phyloP scores from a whole-genome alignment of 306 rosid species.

The Prunus armeniaca region DNA sequence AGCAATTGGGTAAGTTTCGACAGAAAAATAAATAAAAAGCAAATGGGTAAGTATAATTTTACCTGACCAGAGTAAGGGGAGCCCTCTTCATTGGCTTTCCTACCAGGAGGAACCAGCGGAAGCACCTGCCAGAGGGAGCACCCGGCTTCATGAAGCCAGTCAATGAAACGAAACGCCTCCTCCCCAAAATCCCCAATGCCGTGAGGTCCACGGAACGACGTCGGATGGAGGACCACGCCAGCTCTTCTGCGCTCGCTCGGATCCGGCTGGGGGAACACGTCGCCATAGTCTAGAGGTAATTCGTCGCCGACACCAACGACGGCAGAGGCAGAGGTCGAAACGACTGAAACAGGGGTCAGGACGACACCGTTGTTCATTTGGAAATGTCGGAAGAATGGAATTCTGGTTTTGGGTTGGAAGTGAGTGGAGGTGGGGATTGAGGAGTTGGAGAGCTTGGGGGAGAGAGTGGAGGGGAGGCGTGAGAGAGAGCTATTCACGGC shows the following conservation, averaged over 20 bases:
- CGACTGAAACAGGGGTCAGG: neutral
- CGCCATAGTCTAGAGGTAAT: constrained; percentile 57
- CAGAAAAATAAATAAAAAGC: neutral
- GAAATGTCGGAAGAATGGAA: neutral
- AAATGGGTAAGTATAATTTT: neutral
- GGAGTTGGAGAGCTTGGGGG: constrained; percentile 9
- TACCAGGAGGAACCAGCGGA: constrained; percentile 96
- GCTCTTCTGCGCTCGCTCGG: constrained; percentile 65
- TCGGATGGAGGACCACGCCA: constrained; percentile 85
- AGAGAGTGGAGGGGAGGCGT: constrained; percentile 9
- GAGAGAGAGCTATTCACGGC: constrained; percentile 17
- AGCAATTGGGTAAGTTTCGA: too few species aligned
- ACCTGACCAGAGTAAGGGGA: constrained; percentile 68
- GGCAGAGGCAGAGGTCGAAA: neutral
- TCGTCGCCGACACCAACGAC: constrained; percentile 38
- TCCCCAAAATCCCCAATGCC: constrained; percentile 89
- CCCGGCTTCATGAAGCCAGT: constrained; percentile 77
- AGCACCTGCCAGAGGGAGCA: constrained; percentile 95
- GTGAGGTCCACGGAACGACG: constrained; percentile 79
- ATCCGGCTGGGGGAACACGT: constrained; percentile 47
- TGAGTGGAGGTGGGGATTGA: neutral
- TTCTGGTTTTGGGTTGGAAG: constrained; percentile 8
- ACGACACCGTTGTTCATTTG: constrained; percentile 7
- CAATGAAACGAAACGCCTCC: constrained; percentile 74
- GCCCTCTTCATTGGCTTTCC: constrained; percentile 84